Base-by-base conservation (phyloP, 129 eudicot species). In the Saposhnikovia divaricata region DNA sequence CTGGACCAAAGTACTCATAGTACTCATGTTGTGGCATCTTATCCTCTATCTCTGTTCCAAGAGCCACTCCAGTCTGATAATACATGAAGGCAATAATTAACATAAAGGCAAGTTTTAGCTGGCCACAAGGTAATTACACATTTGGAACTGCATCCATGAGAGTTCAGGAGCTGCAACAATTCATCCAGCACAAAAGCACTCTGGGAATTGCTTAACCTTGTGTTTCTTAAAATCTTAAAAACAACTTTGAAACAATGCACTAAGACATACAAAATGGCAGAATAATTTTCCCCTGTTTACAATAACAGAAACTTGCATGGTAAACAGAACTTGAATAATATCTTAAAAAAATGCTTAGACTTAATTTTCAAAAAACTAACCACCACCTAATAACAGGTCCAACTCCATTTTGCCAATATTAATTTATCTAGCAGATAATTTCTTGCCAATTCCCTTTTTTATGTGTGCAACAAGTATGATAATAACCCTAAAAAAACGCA, bases 1-100 rank as follows among this genome's bases (percentile, higher is more conserved):
- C 92, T 72, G 92, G 92, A 66, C 90, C 92, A 82, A 89, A 89
- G 74, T 89, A 89, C 84, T 89, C 92, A 45, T 75, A 82, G 73
- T 89, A 89, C 83, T 89, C 92, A 55, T 89, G 83, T 27, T 84
- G 85, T 42, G 92, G 92, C 88, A 89, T 78, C 78, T 89, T 89
- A 81, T 89, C 88, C 16, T 89, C 92, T 55, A 87, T 50, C 77
- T 89, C 90, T n/a, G 85, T 61, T 15, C 89, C 92, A 74, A 89
- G 88, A 34, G 92, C 92, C 27, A 86, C 92, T 39, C 88, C 88
- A n/a, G 92, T 89, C 92, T 89, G 87, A 72, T 45, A 50, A 74
- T 25, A 74, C 4, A 25, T 73, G 11, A n/a, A 73, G 10, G 27
- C 28, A 71, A 42, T 23, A 73, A 43, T 43, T 73, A 73, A 39